These are phyloP conservation scores for Hericium coralloides DNA, from an alignment of 768 basidiomycete genomes.

Conservation along the genomic window DNA sequence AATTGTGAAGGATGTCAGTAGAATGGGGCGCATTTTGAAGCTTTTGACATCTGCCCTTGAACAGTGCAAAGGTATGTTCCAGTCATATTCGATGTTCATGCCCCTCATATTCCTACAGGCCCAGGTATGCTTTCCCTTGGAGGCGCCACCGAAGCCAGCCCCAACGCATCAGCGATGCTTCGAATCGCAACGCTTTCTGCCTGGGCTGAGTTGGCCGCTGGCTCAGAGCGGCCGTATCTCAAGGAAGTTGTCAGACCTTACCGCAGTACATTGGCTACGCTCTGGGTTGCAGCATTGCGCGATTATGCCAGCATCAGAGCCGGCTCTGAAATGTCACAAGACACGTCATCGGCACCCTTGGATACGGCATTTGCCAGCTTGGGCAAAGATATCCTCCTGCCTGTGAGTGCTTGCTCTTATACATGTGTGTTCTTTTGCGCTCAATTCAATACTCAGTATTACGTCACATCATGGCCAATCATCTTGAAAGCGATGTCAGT, in stretches of 20 bases:
- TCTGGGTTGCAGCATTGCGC: slow-evolving; percentile 84
- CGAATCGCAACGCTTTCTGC: slow-evolving; percentile 88
- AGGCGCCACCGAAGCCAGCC: slow-evolving; percentile 77
- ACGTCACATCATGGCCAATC: slow-evolving; percentile 69
- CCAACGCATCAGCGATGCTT: slow-evolving; percentile 93
- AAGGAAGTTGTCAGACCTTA: slow-evolving; percentile 77
- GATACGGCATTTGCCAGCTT: slow-evolving; percentile 83
- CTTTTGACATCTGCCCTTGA: slow-evolving; percentile 81
- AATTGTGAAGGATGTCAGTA: slow-evolving; percentile 77
- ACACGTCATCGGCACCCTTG: slow-evolving; percentile 61
- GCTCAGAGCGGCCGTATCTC: slow-evolving; percentile 65
- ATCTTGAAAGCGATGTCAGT: slow-evolving; percentile 82
- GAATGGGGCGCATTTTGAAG: slow-evolving; percentile 94
- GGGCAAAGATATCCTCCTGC: slow-evolving; percentile 84
- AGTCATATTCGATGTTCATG: not conserved
- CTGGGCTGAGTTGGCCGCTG: slow-evolving; percentile 90
- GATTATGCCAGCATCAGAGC: slow-evolving; percentile 90
- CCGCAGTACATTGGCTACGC: slow-evolving; percentile 56
- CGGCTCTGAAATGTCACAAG: slow-evolving; percentile 80
- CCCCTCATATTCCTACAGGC: slow-evolving; percentile 34
- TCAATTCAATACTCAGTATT: slow-evolving; percentile 52
- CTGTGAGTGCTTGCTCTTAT: slow-evolving; percentile 44
- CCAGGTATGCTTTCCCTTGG: slow-evolving; percentile 80
- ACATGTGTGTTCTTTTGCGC: not conserved
- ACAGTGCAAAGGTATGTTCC: slow-evolving; percentile 69